Conservation (phyloP, 129 eudicot genomes). For the Heracleum sosnowskyi region DNA sequence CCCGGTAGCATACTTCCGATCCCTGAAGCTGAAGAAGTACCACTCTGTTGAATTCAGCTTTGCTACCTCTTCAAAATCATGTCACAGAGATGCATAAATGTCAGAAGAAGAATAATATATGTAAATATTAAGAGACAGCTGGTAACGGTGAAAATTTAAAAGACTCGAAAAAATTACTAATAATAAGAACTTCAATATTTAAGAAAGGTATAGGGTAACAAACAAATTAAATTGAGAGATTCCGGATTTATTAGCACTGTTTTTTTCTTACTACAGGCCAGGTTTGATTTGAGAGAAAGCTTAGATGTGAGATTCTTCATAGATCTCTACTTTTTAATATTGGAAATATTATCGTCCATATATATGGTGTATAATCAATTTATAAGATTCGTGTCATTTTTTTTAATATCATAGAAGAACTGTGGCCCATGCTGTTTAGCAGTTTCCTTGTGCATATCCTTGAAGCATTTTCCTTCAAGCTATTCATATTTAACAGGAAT, state of each 20-base stretch:
- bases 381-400: neutral
- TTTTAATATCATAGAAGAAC: too few relatives aligned
- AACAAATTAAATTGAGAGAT: neutral
- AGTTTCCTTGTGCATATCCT: too few relatives aligned
- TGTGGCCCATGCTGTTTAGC: too few relatives aligned
- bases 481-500: too few relatives aligned
- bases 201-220: neutral
- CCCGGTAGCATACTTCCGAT: conserved; percentile 90
- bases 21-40: conserved; percentile 96
- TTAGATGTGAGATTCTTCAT: neutral
- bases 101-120: neutral
- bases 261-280: neutral
- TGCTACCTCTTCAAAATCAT: conserved; percentile 48
- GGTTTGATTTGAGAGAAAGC: conserved; percentile 2
- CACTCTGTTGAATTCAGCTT: conserved; percentile 83
- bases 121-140: too few relatives aligned
- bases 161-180: neutral
- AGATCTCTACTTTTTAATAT: neutral
- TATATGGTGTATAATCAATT: neutral
- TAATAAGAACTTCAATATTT: neutral
- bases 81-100: neutral
- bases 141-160: neutral
- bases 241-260: neutral
- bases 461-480: too few relatives aligned
- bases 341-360: neutral